Evolutionary conservation across 305 asterid species (phyloP).

Genomic region (Fraxinus xanthoxyloides): DNA sequence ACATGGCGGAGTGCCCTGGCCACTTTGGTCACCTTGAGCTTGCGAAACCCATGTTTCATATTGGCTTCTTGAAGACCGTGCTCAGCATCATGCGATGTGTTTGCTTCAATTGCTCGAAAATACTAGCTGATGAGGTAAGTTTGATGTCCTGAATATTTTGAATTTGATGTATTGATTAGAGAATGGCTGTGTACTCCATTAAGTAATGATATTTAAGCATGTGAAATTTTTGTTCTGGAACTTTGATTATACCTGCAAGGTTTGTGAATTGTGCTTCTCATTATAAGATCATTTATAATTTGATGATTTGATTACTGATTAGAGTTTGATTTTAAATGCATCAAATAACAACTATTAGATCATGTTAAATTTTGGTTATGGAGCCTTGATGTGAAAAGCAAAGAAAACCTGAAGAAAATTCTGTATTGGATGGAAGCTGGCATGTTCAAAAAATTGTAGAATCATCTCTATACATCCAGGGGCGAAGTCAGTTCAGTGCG

Average conservation of each 20-base stretch:
- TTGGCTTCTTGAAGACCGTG: conserved; percentile 89
- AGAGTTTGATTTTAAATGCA: not conserved
- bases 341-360: not conserved
- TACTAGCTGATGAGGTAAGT: conserved; percentile 81
- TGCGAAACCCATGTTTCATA: conserved; percentile 97
- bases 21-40: conserved; percentile 98
- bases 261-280: not conserved
- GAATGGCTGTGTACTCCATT: not conserved
- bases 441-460: not conserved
- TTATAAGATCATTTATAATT: not conserved
- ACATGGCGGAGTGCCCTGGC: conserved; percentile 97
- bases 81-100: conserved; percentile 77
- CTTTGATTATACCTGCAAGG: not conserved
- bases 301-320: not conserved
- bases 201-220: not conserved
- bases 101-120: conserved; percentile 93
- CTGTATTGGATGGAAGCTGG: not conserved
- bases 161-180: not conserved
- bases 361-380: not conserved
- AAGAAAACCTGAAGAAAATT: not conserved
- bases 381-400: not conserved
- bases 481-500: no score
- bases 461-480: not conserved
- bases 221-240: not conserved
- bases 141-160: conserved; percentile 18